Evolutionary conservation across 208 protist genomes (phyloP), one percentile per base, ranked within the genome.

Genomic region (Zelonia costaricensis): DNA sequence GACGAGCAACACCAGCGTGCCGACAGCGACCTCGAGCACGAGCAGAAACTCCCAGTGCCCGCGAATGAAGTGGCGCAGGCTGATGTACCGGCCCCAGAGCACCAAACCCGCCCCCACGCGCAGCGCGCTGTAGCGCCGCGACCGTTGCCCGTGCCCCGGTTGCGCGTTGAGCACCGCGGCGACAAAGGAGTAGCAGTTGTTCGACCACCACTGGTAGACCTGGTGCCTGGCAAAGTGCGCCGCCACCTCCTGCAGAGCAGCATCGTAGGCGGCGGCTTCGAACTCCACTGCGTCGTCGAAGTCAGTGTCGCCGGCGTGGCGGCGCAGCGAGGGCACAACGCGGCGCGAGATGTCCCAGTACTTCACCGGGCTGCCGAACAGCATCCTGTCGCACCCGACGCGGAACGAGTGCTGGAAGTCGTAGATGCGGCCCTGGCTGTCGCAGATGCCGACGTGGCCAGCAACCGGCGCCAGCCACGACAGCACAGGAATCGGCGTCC

Each of bases 401-500:
- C 42, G 56, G 64, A 88, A 95, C 16, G 81, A 74, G 10, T 91
- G 93, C 47, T 95, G 84, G 76, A 98, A 98, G 72, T 98, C 94
- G 55, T 87, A 80, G 53, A 97, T 90, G 44, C 74, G 64, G 0
- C 94, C 94, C 1, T 82, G 58, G 40, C 79, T 93, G 59, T 94
- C 92, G 42, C 82, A 87, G 36, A 98, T 96, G 8, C 78, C 94
- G 25, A 96, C 80, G 70, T 98, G 94, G 0, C 94, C 94, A 22
- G 97, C 69, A 38, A 97, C 89, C 2, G 94, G 94, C 2, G 96
- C 53, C 2, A 98, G 27, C 90, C 91, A 97, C 39, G 84, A 89
- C 13, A 98, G 73, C 15, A 94, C 0, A 0, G 94, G 94, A 56
- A 98, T 88, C 3, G 92, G 75, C 7, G 89, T 83, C 94, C 92